phyloP scores from a whole-genome alignment of 192 early-diverging fungal genomes.

The Coemansia umbellata region DNA sequence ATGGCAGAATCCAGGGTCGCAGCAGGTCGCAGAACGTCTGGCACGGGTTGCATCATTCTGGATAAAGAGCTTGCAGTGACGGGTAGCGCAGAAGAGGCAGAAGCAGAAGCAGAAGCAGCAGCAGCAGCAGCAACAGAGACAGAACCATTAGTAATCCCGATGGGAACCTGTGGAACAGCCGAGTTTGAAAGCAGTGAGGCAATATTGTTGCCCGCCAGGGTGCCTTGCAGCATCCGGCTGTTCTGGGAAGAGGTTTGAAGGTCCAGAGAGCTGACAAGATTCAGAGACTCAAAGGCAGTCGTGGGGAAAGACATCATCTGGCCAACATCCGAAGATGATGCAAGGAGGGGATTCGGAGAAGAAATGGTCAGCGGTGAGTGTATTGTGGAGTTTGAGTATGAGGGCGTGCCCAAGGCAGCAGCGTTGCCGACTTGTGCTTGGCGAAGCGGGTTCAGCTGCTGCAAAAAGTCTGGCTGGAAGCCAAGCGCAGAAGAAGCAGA shows the following conservation, averaged over 20 bases:
- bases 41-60: slow-evolving; percentile 41
- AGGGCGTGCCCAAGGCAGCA: neutral
- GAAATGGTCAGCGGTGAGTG: slow-evolving; percentile 22
- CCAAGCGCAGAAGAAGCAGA: slow-evolving; percentile 3
- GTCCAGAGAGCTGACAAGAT: slow-evolving; percentile 36
- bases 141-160: neutral
- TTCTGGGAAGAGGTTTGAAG: slow-evolving; percentile 11
- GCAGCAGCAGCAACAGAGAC: neutral
- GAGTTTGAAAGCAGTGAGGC: slow-evolving; percentile 11
- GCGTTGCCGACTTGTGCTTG: neutral
- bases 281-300: slow-evolving; percentile 41
- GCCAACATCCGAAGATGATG: slow-evolving; percentile 6
- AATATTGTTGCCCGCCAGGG: slow-evolving; percentile 1
- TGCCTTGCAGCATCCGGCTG: neutral
- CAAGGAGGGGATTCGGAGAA: slow-evolving; percentile 33
- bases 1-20: slow-evolving; percentile 6
- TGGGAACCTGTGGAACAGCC: slow-evolving; percentile 3
- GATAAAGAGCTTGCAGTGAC: slow-evolving; percentile 1
- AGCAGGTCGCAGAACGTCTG: slow-evolving; percentile 24
- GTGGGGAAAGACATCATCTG: slow-evolving; percentile 28
- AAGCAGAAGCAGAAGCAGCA: neutral
- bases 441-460: slow-evolving; percentile 26
- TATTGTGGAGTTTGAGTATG: slow-evolving; percentile 8
- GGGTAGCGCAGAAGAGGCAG: neutral
- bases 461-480: slow-evolving; percentile 25